Evolutionary conservation across 768 basidiomycete genomes (phyloP).

Genomic region (Fomitopsis pulvina): DNA sequence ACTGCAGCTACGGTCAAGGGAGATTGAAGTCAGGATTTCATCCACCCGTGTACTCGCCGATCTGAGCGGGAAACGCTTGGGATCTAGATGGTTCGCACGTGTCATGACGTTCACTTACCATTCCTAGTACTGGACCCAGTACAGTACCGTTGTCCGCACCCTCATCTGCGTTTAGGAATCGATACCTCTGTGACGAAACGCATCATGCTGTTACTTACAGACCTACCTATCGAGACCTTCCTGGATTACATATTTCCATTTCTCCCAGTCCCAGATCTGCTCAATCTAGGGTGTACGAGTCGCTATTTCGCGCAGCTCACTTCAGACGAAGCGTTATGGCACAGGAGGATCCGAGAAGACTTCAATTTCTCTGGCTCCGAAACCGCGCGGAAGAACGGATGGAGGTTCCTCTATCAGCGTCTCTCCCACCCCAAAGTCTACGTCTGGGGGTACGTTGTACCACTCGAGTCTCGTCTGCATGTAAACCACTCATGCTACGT

Average conservation of each 20-base stretch:
- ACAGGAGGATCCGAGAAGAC: slow-evolving; percentile 55
- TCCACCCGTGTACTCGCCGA: too few relatives aligned
- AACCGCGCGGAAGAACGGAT: slow-evolving; percentile 72
- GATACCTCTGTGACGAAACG: too few relatives aligned
- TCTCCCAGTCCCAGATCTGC: slow-evolving; percentile 48
- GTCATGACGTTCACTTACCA: too few relatives aligned
- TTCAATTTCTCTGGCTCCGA: slow-evolving; percentile 71
- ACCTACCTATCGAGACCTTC: slow-evolving; percentile 72
- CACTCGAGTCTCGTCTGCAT: neutral
- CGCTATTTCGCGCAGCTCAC: slow-evolving; percentile 55
- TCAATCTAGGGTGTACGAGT: slow-evolving; percentile 54
- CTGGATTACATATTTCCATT: slow-evolving; percentile 64
- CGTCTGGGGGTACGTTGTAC: slow-evolving; percentile 53
- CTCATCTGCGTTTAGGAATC: too few relatives aligned
- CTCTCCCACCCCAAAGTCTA: slow-evolving; percentile 47
- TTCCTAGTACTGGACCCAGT: too few relatives aligned
- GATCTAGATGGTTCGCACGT: too few relatives aligned
- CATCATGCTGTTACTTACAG: slow-evolving; percentile 35
- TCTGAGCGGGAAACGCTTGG: too few relatives aligned
- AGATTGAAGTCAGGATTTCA: too few relatives aligned
- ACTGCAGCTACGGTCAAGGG: too few relatives aligned
- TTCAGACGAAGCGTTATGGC: slow-evolving; percentile 78
- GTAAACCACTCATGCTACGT: neutral
- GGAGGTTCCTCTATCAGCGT: slow-evolving; percentile 74
- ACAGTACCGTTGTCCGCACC: too few relatives aligned